A percentile compares a stretch with the other conserved stretches of the same genome.
Evolutionary conservation across 2,329 filamentous ascomycete genomes (phyloP).

Genomic region (Pestalotiopsis sp.): DNA sequence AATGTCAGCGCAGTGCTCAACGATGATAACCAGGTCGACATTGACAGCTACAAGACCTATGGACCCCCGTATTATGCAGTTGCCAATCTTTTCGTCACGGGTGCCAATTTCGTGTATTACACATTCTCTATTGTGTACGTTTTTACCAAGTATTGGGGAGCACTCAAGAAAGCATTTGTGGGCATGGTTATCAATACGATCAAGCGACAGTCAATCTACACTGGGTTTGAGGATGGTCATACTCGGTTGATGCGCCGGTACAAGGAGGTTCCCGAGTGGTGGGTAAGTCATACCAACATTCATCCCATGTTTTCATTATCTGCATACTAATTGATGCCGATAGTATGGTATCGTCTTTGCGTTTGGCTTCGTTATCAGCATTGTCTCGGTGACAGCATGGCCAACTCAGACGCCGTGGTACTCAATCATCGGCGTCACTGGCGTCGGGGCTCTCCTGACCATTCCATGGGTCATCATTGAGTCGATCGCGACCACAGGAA

Average conservation of each 20-base stretch:
- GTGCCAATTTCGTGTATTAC: constrained; percentile 30
- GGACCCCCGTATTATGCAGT: constrained; percentile 23
- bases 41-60: constrained; percentile 38
- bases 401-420: constrained; percentile 49
- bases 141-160: constrained; percentile 34
- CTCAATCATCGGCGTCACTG: constrained; percentile 50
- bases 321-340: not conserved
- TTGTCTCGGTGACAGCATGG: constrained; percentile 42
- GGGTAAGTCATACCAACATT: constrained; percentile 24
- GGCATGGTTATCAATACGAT: constrained; percentile 21
- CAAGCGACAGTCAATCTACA: constrained; percentile 15
- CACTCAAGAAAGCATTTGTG: constrained; percentile 35
- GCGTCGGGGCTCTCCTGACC: constrained; percentile 47
- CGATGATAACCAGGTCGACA: constrained; percentile 31
- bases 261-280: constrained; percentile 46
- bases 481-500: constrained; percentile 49
- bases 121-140: constrained; percentile 36
- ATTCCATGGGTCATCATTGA: constrained; percentile 49
- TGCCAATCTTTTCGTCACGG: constrained; percentile 32
- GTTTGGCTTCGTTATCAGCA: constrained; percentile 40
- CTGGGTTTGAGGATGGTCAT: constrained; percentile 44
- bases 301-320: not conserved
- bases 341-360: constrained; percentile 38
- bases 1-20: constrained; percentile 28
- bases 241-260: constrained; percentile 46